phyloP scores from a whole-genome alignment of 1,139 yeast species.

The Magnusiomyces ingens region DNA sequence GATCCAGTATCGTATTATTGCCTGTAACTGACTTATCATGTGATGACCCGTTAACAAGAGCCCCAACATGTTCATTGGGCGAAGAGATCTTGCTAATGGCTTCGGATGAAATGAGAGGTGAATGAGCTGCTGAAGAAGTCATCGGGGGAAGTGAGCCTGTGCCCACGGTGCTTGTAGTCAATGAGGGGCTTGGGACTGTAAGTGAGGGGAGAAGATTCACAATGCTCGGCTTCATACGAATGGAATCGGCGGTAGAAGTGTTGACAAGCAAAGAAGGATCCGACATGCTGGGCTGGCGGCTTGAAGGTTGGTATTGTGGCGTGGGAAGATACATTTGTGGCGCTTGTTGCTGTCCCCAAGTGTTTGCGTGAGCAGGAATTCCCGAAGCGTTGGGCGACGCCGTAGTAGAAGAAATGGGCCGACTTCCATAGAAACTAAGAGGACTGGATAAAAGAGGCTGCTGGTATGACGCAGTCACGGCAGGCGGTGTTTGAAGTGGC shows the following conservation, averaged over 20 bases:
- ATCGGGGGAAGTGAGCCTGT: too few species aligned
- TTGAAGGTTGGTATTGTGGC: neutral
- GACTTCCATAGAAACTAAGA: neutral
- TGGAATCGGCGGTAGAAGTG: slow-evolving; percentile 8
- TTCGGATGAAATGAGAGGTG: too few species aligned
- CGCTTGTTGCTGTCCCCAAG: neutral
- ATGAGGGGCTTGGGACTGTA: slow-evolving; percentile 8
- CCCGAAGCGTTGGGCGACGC: too few species aligned
- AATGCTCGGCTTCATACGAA: slow-evolving; percentile 18
- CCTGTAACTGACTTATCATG: too few species aligned
- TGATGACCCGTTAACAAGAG: too few species aligned
- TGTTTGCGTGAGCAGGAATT: too few species aligned
- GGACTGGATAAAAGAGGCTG: neutral
- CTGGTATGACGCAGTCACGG: neutral
- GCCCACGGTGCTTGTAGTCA: slow-evolving; percentile 13
- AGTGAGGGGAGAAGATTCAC: slow-evolving; percentile 17
- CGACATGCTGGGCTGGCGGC: neutral
- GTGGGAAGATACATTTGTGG: neutral
- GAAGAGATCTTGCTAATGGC: too few species aligned
- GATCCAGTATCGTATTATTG: neutral
- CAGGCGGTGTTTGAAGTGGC: neutral
- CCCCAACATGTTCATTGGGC: too few species aligned
- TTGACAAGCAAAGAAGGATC: neutral
- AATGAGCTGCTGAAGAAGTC: too few species aligned
- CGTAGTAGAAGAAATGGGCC: neutral